Conservation (phyloP, 176 grass and related monocot species). For the Phyllostachys edulis region DNA sequence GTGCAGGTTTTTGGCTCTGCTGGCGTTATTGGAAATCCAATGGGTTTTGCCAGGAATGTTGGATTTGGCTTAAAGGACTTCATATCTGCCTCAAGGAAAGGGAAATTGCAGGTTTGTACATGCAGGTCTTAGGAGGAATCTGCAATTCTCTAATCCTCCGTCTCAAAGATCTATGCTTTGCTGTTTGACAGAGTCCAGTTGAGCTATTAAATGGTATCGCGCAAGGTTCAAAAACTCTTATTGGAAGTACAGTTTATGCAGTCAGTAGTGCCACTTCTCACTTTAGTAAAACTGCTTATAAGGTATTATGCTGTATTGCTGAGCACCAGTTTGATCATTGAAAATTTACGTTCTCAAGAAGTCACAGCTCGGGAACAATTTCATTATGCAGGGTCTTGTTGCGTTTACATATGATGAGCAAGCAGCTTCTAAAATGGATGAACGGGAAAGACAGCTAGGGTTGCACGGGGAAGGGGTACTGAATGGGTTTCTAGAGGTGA, state of each 20-base stretch:
- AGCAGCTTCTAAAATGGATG: conserved; percentile 68
- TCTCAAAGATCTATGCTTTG: conserved; percentile 36
- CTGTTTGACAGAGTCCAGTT: conserved; percentile 47
- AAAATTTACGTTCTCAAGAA: background rate
- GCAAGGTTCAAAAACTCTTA: conserved; percentile 94
- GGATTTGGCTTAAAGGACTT: conserved; percentile 93
- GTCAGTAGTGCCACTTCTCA: conserved; percentile 91
- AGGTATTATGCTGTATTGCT: conserved; percentile 42
- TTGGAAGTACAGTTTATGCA: conserved; percentile 88
- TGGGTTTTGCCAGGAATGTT: conserved; percentile 99
- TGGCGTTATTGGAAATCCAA: conserved; percentile 95
- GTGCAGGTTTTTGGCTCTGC: conserved; percentile 91
- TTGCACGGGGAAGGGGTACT: conserved; percentile 90
- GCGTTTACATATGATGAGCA: conserved; percentile 94
- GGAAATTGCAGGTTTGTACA: conserved; percentile 72
- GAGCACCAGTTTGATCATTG: conserved; percentile 14
- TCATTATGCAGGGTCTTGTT: conserved; percentile 72
- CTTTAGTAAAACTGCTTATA: conserved; percentile 98
- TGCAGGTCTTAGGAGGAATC: conserved; percentile 1
- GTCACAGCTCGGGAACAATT: conserved; percentile 35
- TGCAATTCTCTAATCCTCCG: conserved; percentile 25
- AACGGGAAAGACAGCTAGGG: conserved; percentile 64
- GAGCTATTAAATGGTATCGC: conserved; percentile 78
- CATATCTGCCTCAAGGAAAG: conserved; percentile 82
- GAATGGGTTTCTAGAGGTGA: conserved; percentile 91